Evolutionary conservation across 176 grass and related monocot genomes (phyloP), one percentile per base, ranked within the genome.

Genomic region (Bolboschoenus planiculmis): DNA sequence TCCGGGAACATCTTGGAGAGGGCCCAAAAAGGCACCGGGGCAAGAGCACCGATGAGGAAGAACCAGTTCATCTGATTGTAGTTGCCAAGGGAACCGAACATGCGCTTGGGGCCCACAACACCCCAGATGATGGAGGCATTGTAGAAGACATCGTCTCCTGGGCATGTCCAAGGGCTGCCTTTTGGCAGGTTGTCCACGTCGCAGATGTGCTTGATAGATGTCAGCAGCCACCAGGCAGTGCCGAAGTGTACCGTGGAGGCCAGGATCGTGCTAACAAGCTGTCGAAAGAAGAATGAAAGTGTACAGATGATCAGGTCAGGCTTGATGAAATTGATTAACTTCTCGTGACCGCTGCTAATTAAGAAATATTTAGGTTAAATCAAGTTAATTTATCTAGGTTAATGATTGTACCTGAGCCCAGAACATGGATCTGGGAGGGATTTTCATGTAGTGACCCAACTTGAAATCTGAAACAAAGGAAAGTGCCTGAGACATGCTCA

Each of bases 381-480:
- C n/a, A n/a, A n/a, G n/a, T n/a, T n/a, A n/a, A n/a, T 40, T 75
- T 75, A 13, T 56, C 18, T 59, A n/a, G 27, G 29, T 18, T 44
- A 30, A 5, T 54, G 16, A 31, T n/a, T 86, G 16, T 80, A 94
- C 95, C 92, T 98, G 90, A 90, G 92, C 89, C 44, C 92, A 78
- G 82, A 99, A 99, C 96, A 99, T 99, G 18, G 93, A 99, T 78
- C 58, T 91, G 21, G 96, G 92, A 37, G 96, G 96, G 81, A 99
- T 95, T 89, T 99, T 99, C 96, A 95, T 99, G 63, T 99, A 99
- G 78, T 99, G 96, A 10, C 96, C 96, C 14, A 99, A 90, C 83
- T 99, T 99, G 76, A 99, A 99, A 83, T 99, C 96, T 1, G 86
- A 14, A 42, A 99, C 92, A 78, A 99, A 99, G 72, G 75, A 5